Conservation (phyloP, 805 yeast genomes). For the Candida yuanshanica region DNA sequence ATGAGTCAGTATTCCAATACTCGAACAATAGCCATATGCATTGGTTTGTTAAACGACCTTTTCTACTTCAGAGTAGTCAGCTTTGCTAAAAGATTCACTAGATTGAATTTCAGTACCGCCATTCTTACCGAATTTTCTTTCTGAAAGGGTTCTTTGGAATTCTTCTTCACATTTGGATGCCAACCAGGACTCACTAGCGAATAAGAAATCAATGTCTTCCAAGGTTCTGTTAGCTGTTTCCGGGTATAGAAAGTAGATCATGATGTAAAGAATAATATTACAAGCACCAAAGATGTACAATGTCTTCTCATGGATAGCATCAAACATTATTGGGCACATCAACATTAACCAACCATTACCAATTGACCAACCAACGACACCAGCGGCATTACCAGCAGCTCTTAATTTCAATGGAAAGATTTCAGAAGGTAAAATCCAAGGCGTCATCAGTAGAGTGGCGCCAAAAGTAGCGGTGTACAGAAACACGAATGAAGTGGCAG, state of each 20-base stretch:
- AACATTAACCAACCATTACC: slow-evolving; percentile 4
- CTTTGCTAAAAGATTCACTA: not conserved
- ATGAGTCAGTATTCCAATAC: no score
- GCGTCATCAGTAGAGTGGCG: slow-evolving; percentile 2
- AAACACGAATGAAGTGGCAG: slow-evolving; percentile 2
- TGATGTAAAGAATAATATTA: not conserved
- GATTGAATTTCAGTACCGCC: not conserved
- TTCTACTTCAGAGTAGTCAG: not conserved
- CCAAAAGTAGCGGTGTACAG: slow-evolving; percentile 1
- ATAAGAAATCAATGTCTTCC: slow-evolving; percentile 3
- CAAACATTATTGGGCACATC: slow-evolving; percentile 3
- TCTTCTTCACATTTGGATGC: not conserved
- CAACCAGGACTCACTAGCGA: not conserved
- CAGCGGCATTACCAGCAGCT: slow-evolving; percentile 4
- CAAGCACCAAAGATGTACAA: slow-evolving; percentile 3
- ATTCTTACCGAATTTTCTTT: not conserved
- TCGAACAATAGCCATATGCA: no score
- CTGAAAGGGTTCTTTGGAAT: not conserved
- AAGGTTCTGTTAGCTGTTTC: slow-evolving; percentile 2
- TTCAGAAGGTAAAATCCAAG: slow-evolving; percentile 2
- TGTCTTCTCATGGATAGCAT: slow-evolving; percentile 2
- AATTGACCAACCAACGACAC: slow-evolving; percentile 3
- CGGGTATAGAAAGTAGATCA: slow-evolving; percentile 2
- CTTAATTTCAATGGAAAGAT: slow-evolving; percentile 2
- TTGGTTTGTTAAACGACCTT: no score